These are phyloP conservation scores for Saccharum spontaneum DNA, from an alignment of 176 grass and related monocot species.

Conservation along the genomic window DNA sequence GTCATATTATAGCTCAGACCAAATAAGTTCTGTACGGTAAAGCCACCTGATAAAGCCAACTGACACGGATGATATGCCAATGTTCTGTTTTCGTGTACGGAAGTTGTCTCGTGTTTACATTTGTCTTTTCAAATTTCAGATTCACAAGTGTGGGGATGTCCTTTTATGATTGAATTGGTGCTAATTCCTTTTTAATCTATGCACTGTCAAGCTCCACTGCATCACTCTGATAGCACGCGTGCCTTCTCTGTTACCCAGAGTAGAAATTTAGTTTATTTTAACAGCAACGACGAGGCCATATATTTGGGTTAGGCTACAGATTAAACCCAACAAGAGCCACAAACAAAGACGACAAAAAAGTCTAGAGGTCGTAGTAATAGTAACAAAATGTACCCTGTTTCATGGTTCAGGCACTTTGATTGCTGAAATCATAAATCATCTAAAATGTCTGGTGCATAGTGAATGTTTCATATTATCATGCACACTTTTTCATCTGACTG, in stretches of 20 bases:
- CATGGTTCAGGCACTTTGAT: background rate
- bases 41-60: background rate
- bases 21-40: background rate
- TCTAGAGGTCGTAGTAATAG: background rate
- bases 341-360: background rate
- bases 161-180: background rate
- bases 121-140: background rate
- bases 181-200: background rate
- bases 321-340: background rate
- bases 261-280: background rate
- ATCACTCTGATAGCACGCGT: background rate
- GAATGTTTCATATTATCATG: background rate
- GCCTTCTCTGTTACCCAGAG: background rate
- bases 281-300: background rate
- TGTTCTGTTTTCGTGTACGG: background rate
- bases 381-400: background rate
- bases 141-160: background rate
- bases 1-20: background rate
- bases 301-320: background rate
- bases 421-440: background rate
- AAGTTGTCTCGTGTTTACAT: background rate
- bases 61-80: background rate
- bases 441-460: background rate
- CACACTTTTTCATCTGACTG: background rate
- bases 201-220: background rate